Conservation (phyloP, 192 early-diverging fungal species). For the Backusella macrospora region DNA sequence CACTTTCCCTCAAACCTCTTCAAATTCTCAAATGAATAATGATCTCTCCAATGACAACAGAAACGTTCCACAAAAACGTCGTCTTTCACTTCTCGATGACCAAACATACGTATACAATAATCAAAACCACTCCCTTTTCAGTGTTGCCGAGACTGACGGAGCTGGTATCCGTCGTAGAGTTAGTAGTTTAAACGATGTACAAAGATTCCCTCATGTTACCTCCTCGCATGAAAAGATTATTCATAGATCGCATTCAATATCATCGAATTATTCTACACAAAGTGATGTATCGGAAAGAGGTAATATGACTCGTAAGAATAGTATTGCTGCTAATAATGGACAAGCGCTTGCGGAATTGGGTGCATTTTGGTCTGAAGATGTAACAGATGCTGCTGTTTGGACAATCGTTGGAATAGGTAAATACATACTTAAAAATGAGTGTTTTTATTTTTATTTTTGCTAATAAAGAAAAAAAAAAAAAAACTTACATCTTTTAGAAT, state of each 20-base stretch:
- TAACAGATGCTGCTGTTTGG: conserved; percentile 86
- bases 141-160: background rate
- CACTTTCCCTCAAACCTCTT: background rate
- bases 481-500: conserved; percentile 32
- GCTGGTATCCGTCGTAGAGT: conserved; percentile 45
- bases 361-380: conserved; percentile 74
- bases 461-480: too few relatives aligned
- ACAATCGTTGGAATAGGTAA: conserved; percentile 81
- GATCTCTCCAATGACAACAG: background rate
- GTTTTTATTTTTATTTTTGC: background rate
- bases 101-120: background rate
- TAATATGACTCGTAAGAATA: conserved; percentile 23
- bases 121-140: conserved; percentile 7
- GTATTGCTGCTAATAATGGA: conserved; percentile 20
- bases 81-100: conserved; percentile 13
- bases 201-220: background rate
- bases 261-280: background rate
- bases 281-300: background rate
- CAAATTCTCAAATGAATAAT: background rate
- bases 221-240: background rate
- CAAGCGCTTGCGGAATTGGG: conserved; percentile 18
- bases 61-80: background rate
- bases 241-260: conserved; percentile 14
- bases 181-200: conserved; percentile 51
- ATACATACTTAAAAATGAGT: background rate